A percentile compares a stretch with the other conserved stretches of the same genome.
Evolutionary conservation across 164 flowering plant genomes (phyloP).

Genomic region (Stephania japonica): DNA sequence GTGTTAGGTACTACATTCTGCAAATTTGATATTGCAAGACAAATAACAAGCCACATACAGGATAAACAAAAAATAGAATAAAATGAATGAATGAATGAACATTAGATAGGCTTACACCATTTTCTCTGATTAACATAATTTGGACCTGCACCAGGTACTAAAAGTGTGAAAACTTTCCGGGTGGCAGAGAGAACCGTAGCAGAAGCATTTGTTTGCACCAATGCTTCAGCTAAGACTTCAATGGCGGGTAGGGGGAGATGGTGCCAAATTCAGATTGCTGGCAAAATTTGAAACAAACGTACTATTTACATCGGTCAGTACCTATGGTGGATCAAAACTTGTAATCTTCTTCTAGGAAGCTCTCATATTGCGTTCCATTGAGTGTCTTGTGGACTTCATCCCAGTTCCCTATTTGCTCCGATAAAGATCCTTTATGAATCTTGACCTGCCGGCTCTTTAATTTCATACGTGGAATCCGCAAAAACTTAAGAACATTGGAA

Average conservation of each 20-base stretch:
- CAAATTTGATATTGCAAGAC: background rate
- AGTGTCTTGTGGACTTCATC: slow-evolving; percentile 57
- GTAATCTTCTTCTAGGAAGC: slow-evolving; percentile 30
- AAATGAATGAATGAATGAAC: background rate
- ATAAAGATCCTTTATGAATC: slow-evolving; percentile 74
- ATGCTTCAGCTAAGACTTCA: slow-evolving; percentile 14
- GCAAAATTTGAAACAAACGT: background rate
- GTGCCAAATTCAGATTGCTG: slow-evolving; percentile 3
- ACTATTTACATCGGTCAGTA: slow-evolving; percentile 17
- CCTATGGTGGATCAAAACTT: slow-evolving; percentile 2
- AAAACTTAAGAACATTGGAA: slow-evolving; percentile 50
- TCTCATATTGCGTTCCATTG: slow-evolving; percentile 62
- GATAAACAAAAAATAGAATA: background rate
- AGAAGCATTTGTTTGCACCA: background rate
- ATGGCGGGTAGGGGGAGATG: background rate
- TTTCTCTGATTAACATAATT: background rate
- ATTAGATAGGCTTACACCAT: background rate
- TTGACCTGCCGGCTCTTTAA: slow-evolving; percentile 76
- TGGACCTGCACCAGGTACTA: background rate
- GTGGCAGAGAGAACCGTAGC: background rate
- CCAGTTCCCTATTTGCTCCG: slow-evolving; percentile 68
- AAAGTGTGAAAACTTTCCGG: background rate
- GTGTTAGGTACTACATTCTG: background rate
- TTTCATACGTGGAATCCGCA: slow-evolving; percentile 55
- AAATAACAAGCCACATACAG: background rate